Conservation (phyloP, 2,329 filamentous ascomycete species). For the Furcasterigmium sp. region DNA sequence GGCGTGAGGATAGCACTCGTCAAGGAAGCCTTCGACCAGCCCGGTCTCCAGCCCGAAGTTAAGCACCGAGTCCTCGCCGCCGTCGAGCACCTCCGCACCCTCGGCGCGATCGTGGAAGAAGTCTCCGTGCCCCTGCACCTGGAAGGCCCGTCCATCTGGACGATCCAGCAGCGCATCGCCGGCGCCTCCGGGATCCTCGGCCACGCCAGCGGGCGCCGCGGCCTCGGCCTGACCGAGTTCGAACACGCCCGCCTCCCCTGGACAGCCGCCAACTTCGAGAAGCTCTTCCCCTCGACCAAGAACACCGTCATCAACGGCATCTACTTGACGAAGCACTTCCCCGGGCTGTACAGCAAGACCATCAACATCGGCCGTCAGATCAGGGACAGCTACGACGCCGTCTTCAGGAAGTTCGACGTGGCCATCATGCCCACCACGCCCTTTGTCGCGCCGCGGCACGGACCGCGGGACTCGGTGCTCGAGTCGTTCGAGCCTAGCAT, state of each 20-base stretch:
- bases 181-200: constrained; percentile 36
- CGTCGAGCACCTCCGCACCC: constrained; percentile 28
- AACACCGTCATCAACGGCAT: constrained; percentile 49
- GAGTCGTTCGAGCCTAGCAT: constrained; percentile 45
- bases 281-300: constrained; percentile 46
- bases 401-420: constrained; percentile 34
- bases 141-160: constrained; percentile 45
- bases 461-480: constrained; percentile 28
- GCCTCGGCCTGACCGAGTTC: constrained; percentile 43
- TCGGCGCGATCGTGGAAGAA: constrained; percentile 45
- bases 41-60: constrained; percentile 31
- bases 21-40: constrained; percentile 35
- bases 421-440: constrained; percentile 45
- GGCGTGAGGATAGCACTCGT: constrained; percentile 36
- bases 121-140: constrained; percentile 44
- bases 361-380: constrained; percentile 42
- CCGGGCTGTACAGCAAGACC: constrained; percentile 39
- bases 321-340: constrained; percentile 38
- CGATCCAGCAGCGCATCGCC: constrained; percentile 38
- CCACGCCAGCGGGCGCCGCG: constrained; percentile 38
- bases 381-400: constrained; percentile 37
- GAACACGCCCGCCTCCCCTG: constrained; percentile 41
- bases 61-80: constrained; percentile 35
- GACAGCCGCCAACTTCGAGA: constrained; percentile 41
- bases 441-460: constrained; percentile 38